These are phyloP conservation scores for Saturnispora silvae DNA, from an alignment of 805 yeast species.

Conservation along the genomic window DNA sequence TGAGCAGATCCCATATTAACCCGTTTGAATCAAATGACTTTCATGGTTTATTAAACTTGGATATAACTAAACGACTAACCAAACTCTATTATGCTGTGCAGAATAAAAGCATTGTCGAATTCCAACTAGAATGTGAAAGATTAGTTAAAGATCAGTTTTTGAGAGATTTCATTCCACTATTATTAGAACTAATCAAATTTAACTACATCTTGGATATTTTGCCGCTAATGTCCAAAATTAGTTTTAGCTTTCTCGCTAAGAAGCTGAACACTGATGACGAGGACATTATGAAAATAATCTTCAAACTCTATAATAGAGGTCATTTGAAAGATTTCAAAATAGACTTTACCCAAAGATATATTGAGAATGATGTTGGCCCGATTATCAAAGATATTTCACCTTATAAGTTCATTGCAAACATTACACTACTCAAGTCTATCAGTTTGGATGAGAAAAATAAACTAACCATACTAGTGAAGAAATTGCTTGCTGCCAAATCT, in stretches of 20 bases:
- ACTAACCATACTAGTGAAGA: background rate
- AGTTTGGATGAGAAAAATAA: background rate
- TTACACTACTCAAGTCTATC: background rate
- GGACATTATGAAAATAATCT: conserved; percentile 17
- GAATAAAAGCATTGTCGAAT: conserved; percentile 17
- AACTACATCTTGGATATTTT: conserved; percentile 18
- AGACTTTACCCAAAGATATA: conserved; percentile 17
- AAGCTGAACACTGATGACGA: conserved; percentile 15
- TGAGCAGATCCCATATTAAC: conserved; percentile 55
- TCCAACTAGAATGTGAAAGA: conserved; percentile 15
- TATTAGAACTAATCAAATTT: conserved; percentile 18
- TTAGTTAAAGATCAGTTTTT: conserved; percentile 12
- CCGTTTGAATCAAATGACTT: conserved; percentile 71
- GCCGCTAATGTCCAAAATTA: conserved; percentile 17
- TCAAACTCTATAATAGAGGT: conserved; percentile 21
- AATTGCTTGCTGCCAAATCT: conserved; percentile 1
- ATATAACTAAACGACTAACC: conserved; percentile 17
- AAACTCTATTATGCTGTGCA: conserved; percentile 21
- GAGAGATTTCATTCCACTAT: conserved; percentile 16
- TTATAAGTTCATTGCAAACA: conserved; percentile 1
- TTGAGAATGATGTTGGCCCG: conserved; percentile 10
- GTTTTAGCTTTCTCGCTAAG: conserved; percentile 13
- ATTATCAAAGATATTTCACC: conserved; percentile 1
- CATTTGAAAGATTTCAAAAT: conserved; percentile 16
- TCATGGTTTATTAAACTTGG: conserved; percentile 22